phyloP scores from a whole-genome alignment of 352 stramenopile species.

The Pythium insidiosum region DNA sequence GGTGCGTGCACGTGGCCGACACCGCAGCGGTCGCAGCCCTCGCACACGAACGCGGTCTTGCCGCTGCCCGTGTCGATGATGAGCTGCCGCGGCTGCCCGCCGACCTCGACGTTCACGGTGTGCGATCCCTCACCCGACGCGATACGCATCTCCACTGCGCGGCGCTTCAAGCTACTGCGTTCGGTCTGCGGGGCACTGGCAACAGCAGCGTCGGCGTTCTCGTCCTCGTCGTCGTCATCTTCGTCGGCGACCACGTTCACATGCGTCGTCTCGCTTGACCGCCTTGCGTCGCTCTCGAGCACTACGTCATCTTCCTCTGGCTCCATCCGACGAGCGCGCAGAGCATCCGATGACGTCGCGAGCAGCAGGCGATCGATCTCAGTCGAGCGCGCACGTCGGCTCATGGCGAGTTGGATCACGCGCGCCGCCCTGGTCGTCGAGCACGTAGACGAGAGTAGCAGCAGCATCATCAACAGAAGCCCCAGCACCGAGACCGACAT shows the following conservation, averaged over 20 bases:
- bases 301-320: too few relatives aligned
- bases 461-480: neutral
- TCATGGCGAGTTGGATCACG: conserved; percentile 39
- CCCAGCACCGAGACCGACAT: neutral
- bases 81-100: conserved; percentile 63
- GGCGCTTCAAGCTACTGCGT: too few relatives aligned
- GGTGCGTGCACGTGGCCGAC: conserved; percentile 73
- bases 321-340: too few relatives aligned
- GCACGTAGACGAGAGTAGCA: neutral
- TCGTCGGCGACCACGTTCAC: too few relatives aligned
- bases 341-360: too few relatives aligned
- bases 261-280: too few relatives aligned
- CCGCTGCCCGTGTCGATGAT: conserved; percentile 96
- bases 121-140: conserved; percentile 51
- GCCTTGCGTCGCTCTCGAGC: too few relatives aligned
- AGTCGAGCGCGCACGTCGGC: conserved; percentile 1
- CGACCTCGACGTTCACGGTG: conserved; percentile 59
- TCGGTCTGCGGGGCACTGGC: too few relatives aligned
- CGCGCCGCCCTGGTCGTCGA: conserved; percentile 3
- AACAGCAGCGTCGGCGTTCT: too few relatives aligned
- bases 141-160: conserved; percentile 34
- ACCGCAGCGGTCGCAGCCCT: conserved; percentile 85
- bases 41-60: conserved; percentile 94
- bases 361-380: too few relatives aligned
- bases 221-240: too few relatives aligned